These are phyloP conservation scores for Suillus subalutaceus DNA, from an alignment of 768 basidiomycete species.

Conservation along the genomic window DNA sequence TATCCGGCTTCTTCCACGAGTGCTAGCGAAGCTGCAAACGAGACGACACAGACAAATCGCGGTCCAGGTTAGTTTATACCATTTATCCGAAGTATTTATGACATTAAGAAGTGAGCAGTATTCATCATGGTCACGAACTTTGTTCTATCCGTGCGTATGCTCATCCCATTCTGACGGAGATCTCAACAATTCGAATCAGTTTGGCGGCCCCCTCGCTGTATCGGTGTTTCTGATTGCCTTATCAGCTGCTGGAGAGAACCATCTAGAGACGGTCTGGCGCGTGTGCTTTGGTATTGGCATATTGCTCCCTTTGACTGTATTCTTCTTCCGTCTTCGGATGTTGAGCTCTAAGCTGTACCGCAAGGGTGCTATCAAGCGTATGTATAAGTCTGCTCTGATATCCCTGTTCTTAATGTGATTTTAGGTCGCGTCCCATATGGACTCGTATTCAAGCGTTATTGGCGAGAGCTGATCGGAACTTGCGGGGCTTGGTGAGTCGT, in stretches of 20 bases:
- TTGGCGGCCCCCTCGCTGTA: conserved; percentile 69
- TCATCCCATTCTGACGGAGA: background rate
- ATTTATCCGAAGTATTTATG: conserved; percentile 6
- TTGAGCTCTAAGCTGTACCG: conserved; percentile 65
- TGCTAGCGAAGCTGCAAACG: conserved; percentile 75
- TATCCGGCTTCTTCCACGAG: conserved; percentile 74
- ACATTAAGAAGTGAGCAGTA: conserved; percentile 35
- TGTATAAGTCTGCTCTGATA: background rate
- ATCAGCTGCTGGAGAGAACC: conserved; percentile 62
- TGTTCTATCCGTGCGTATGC: conserved; percentile 54
- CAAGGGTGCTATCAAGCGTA: conserved; percentile 66
- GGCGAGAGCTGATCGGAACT: conserved; percentile 70
- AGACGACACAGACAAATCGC: conserved; percentile 58
- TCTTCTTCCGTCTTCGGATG: conserved; percentile 76
- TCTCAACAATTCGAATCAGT: conserved; percentile 35
- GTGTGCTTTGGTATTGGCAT: conserved; percentile 69
- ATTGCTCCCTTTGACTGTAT: conserved; percentile 63
- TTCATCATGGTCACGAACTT: conserved; percentile 82
- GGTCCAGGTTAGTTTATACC: conserved; percentile 53
- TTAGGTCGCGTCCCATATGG: conserved; percentile 61
- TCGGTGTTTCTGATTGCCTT: conserved; percentile 70
- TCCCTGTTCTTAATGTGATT: conserved; percentile 9
- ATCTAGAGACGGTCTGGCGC: conserved; percentile 68
- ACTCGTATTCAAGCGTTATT: conserved; percentile 64
- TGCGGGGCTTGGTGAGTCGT: conserved; percentile 65